Evolutionary conservation across 2,329 filamentous ascomycete species (phyloP).

Genomic region (Diaporthe citri): DNA sequence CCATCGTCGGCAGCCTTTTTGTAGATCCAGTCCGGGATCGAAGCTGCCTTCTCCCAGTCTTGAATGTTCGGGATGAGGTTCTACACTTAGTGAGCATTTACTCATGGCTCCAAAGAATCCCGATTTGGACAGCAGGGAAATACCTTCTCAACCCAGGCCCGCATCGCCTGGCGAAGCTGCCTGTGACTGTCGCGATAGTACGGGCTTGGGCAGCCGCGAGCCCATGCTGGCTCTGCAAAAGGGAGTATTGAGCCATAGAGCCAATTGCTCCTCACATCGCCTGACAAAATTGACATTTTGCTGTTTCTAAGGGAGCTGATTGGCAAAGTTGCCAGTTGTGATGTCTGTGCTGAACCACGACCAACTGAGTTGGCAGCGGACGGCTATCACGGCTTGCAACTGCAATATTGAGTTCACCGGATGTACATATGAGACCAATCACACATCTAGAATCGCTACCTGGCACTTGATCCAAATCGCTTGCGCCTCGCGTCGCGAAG

Average conservation of each 20-base stretch:
- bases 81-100: background rate
- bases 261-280: constrained; percentile 29
- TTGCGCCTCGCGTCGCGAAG: background rate
- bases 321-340: background rate
- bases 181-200: constrained; percentile 40
- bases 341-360: background rate
- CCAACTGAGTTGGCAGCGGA: background rate
- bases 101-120: background rate
- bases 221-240: constrained; percentile 39
- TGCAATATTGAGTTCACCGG: background rate
- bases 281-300: constrained; percentile 33
- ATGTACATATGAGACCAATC: background rate
- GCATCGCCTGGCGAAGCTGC: constrained; percentile 39
- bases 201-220: constrained; percentile 37
- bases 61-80: constrained; percentile 37
- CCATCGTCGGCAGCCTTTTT: constrained; percentile 37
- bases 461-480: background rate
- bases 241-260: constrained; percentile 37
- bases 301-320: background rate
- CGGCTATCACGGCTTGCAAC: background rate
- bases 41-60: constrained; percentile 35
- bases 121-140: too few species aligned
- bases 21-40: constrained; percentile 32
- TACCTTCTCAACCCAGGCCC: constrained; percentile 40
- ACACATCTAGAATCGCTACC: background rate